Evolutionary conservation across 345 rosid species (phyloP).

Genomic region (Pelargonium nanum): DNA sequence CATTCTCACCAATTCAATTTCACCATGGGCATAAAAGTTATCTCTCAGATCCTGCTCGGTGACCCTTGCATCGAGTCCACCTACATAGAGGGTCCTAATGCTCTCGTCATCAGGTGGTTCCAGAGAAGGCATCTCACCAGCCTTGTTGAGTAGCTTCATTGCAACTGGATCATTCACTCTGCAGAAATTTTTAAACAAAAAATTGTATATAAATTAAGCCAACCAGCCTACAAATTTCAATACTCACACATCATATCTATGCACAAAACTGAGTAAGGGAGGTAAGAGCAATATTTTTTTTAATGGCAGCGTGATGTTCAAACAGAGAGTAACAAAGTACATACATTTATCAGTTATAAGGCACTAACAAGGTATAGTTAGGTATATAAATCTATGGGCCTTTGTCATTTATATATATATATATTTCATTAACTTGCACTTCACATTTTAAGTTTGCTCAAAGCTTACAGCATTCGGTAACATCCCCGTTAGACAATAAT

Average conservation of each 20-base stretch:
- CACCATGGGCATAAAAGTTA: slow-evolving; percentile 82
- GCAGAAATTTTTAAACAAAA: slow-evolving; percentile 13
- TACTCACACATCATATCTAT: neutral
- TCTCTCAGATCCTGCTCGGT: slow-evolving; percentile 87
- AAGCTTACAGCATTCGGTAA: too few relatives aligned
- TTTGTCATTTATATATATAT: too few relatives aligned
- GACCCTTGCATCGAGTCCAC: slow-evolving; percentile 77
- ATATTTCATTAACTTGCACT: too few relatives aligned
- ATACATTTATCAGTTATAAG: too few relatives aligned
- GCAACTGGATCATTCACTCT: slow-evolving; percentile 96
- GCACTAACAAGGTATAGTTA: too few relatives aligned
- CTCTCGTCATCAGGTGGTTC: slow-evolving; percentile 89
- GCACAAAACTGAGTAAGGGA: neutral
- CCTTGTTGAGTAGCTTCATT: slow-evolving; percentile 76
- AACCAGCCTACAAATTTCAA: neutral
- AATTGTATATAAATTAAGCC: slow-evolving; percentile 2
- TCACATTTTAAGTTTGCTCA: too few relatives aligned
- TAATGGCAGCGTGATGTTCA: too few relatives aligned
- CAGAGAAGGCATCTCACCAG: slow-evolving; percentile 92
- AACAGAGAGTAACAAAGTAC: too few relatives aligned
- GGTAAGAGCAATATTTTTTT: neutral
- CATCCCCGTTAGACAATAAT: too few relatives aligned
- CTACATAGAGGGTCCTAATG: slow-evolving; percentile 82
- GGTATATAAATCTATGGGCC: too few relatives aligned
- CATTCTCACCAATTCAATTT: slow-evolving; percentile 78